phyloP scores from a whole-genome alignment of 192 early-diverging fungal species.

The Linnemannia zychae region DNA sequence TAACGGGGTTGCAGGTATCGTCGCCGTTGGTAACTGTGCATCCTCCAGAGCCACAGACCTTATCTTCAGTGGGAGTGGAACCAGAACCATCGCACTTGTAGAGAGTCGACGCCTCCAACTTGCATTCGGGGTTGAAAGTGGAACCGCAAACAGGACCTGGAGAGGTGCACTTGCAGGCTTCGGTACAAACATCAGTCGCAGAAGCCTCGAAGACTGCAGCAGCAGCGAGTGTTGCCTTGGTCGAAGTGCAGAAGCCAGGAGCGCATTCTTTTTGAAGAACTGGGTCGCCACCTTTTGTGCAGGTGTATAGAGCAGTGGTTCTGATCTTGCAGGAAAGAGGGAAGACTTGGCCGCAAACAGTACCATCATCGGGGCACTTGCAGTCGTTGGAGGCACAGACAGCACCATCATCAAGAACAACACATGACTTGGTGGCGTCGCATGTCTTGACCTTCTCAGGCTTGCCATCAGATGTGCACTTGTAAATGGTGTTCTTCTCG shows the following conservation, averaged over 20 bases:
- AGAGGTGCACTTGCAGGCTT: neutral
- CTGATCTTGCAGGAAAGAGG: neutral
- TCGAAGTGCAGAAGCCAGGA: neutral
- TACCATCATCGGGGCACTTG: constrained; percentile 10
- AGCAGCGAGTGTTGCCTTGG: neutral
- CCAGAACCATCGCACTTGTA: constrained; percentile 4
- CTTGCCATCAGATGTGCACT: neutral
- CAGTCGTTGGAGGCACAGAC: neutral
- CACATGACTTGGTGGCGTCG: neutral
- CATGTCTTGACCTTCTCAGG: constrained; percentile 1
- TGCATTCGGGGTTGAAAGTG: constrained; percentile 1
- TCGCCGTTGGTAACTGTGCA: neutral
- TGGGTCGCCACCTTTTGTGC: neutral
- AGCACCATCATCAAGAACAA: neutral
- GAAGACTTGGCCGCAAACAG: neutral
- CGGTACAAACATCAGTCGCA: neutral
- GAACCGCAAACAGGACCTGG: neutral
- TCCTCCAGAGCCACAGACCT: no score
- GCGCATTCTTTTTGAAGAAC: neutral
- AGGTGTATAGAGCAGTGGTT: neutral
- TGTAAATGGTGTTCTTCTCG: constrained; percentile 9
- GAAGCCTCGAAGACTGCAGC: neutral
- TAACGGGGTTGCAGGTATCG: neutral
- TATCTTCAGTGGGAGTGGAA: no score
- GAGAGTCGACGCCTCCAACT: neutral